Base-by-base conservation (phyloP, 306 rosid genomes). In the Glycyrrhiza uralensis region DNA sequence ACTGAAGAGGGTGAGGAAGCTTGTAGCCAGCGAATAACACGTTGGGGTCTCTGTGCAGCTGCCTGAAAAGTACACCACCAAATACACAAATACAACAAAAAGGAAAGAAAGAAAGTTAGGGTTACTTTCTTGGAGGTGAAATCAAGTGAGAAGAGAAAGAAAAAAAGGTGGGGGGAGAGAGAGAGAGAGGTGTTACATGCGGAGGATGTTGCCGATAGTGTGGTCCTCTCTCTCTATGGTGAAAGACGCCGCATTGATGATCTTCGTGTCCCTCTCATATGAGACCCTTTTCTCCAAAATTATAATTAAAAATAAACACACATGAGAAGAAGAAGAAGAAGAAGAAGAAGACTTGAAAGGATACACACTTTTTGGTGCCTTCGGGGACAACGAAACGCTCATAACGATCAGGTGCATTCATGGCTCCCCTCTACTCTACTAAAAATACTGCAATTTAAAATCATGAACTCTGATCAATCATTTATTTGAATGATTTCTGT, bases 381-480 rank as follows among this genome's bases (percentile, higher is more conserved):
- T 93, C 97, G 0, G 97, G 98, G 1, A 93, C 96, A 54, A 93
- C 98, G 80, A 93, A 93, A 54, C 96, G 91, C 65, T 93, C 98
- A 42, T 93, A 93, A 64, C 98, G 92, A 66, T 93, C 97, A 0
- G 98, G 97, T 17, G 97, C 98, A 39, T 93, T 91, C 98, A 93
- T 93, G 64, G 83, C 62, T 72, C 61, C n/a, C n/a, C n/a, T n/a
- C n/a, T n/a, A n/a, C n/a, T n/a, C n/a, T n/a, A n/a, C n/a, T n/a
- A n/a, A n/a, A n/a, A n/a, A n/a, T n/a, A n/a, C n/a, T n/a, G n/a
- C n/a, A n/a, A n/a, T n/a, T n/a, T n/a, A n/a, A n/a, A n/a, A n/a
- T n/a, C n/a, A n/a, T n/a, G n/a, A n/a, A n/a, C n/a, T n/a, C n/a
- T n/a, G n/a, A n/a, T n/a, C n/a, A n/a, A n/a, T n/a, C n/a, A n/a